phyloP scores from a whole-genome alignment of 192 early-diverging fungal species.

The Kickxella alabastrina region DNA sequence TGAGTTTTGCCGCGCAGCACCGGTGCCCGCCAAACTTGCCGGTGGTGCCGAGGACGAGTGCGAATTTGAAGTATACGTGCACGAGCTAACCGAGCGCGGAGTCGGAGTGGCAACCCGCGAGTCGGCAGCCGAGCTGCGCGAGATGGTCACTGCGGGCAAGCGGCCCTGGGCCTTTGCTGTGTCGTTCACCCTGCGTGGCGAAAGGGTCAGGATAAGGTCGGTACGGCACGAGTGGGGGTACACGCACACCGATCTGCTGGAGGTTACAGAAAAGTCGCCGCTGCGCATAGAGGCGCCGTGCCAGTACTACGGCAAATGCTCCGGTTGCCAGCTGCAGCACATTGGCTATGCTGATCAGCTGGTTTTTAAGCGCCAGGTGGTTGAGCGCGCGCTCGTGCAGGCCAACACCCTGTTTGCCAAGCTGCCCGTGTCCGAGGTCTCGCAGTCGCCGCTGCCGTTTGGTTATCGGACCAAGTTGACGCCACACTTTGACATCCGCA shows the following conservation, averaged over 20 bases:
- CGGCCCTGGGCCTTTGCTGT: slow-evolving; percentile 42
- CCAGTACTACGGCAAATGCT: slow-evolving; percentile 58
- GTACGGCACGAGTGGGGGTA: slow-evolving; percentile 51
- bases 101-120: slow-evolving; percentile 42
- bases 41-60: slow-evolving; percentile 25
- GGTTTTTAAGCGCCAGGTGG: slow-evolving; percentile 54
- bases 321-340: slow-evolving; percentile 66
- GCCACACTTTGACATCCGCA: slow-evolving; percentile 59
- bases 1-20: slow-evolving; percentile 25
- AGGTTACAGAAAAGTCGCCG: slow-evolving; percentile 21
- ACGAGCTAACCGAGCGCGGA: slow-evolving; percentile 43
- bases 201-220: slow-evolving; percentile 27
- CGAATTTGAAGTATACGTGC: slow-evolving; percentile 32
- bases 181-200: slow-evolving; percentile 39
- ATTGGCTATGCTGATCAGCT: slow-evolving; percentile 58
- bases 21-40: slow-evolving; percentile 35
- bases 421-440: slow-evolving; percentile 43
- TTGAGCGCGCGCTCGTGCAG: slow-evolving; percentile 53
- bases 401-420: slow-evolving; percentile 42
- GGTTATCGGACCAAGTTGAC: slow-evolving; percentile 67
- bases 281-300: slow-evolving; percentile 53
- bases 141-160: slow-evolving; percentile 12
- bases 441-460: slow-evolving; percentile 54
- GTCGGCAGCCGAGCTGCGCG: slow-evolving; percentile 17
- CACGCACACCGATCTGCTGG: slow-evolving; percentile 38